Evolutionary conservation across 2,329 filamentous ascomycete species (phyloP), one percentile per base, ranked within the genome.

Genomic region (Acrocalymma vagum): DNA sequence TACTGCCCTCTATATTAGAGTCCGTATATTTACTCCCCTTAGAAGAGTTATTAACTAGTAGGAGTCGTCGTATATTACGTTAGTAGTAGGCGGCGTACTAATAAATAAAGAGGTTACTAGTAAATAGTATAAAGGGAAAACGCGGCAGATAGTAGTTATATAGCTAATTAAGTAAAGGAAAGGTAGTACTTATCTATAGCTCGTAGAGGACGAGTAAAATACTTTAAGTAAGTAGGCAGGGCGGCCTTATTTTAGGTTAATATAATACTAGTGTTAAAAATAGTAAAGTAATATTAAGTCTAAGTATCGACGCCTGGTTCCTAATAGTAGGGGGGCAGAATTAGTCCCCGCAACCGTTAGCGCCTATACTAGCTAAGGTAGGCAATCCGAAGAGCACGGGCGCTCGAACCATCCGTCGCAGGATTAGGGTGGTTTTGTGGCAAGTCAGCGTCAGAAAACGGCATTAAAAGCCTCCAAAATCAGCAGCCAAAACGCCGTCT

Each of bases 401-500:
- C 24, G 15, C 36, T 30, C 25, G 26, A 36, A 34, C 21, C 25
- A 11, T 16, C 10, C 17, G 30, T 24, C 25, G 31, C 16, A 32
- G 17, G 32, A 13, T 27, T 42, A 42, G 31, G 31, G 38, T 28
- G 36, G 36, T 36, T 45, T 45, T 40, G 20, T 29, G 29, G 36
- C 24, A 45, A 45, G 42, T 45, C 25, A 36, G 39, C 39, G 26
- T 42, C 31, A 7, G 25, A 16, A 42, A 42, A 37, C 13, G 18
- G 39, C 31, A 24, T 34, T 15, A 42, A 14, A 23, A 35, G 26
- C 38, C 17, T 9, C 29, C 17, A 42, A 16, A 34, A 35, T 34
- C 14, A 18, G 38, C 24, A 3, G 20, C 29, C 38, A 10, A 34
- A 34, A 24, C 18, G 23, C 30, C 17, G 22, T 34, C 26, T 15